These are phyloP conservation scores for Neocucurbitaria cava DNA, from an alignment of 2,329 filamentous ascomycete genomes.

Conservation along the genomic window DNA sequence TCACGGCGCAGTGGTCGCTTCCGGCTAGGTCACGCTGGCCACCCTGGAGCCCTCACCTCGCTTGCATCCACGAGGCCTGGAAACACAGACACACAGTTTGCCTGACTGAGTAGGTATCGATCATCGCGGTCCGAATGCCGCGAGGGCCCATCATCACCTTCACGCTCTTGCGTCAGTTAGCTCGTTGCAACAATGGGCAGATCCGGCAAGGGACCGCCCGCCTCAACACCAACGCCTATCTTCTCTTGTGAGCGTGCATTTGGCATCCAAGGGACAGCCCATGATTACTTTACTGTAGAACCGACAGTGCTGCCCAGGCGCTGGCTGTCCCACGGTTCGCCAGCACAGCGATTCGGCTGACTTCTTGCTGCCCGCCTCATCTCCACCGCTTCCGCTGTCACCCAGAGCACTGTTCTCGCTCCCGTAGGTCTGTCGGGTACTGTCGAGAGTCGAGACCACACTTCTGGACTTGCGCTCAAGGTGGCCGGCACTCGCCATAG, in stretches of 20 bases:
- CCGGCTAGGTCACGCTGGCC: constrained; percentile 14
- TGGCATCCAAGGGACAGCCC: not conserved
- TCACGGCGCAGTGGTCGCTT: constrained; percentile 11
- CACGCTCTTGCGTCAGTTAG: constrained; percentile 13
- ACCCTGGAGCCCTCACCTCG: constrained; percentile 10
- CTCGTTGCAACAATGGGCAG: not conserved
- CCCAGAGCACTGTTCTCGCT: not conserved
- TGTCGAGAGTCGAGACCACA: not conserved
- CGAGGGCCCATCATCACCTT: not conserved
- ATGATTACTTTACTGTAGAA: not conserved
- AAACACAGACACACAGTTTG: constrained; percentile 24
- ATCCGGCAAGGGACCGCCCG: not conserved
- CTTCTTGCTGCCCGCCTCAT: not conserved
- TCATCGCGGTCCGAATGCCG: constrained; percentile 15
- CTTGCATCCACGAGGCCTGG: constrained; percentile 21
- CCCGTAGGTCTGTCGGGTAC: not conserved
- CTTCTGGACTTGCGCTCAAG: not conserved
- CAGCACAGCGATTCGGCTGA: not conserved
- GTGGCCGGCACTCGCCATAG: not conserved
- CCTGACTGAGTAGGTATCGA: constrained; percentile 16
- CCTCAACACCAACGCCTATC: not conserved
- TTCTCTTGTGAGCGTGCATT: not conserved
- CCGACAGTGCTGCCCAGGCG: constrained; percentile 1
- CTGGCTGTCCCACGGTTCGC: constrained; percentile 6
- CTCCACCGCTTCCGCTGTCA: constrained; percentile 10